These are phyloP conservation scores for Chimonanthus praecox DNA, from an alignment of 164 flowering plant species.

Conservation along the genomic window DNA sequence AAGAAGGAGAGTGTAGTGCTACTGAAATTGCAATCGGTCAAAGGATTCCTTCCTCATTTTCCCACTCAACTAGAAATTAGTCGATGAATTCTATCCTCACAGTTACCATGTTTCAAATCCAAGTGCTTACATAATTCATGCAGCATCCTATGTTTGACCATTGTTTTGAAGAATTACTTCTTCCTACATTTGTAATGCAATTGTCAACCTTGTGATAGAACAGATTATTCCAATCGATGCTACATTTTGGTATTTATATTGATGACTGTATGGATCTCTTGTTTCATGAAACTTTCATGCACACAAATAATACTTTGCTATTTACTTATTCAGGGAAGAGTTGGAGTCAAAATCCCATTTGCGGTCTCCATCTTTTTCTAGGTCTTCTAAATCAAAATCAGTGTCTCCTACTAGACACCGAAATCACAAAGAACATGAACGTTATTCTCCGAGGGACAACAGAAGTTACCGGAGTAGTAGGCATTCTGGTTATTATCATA, in stretches of 20 bases:
- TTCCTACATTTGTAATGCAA: not conserved
- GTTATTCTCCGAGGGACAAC: slow-evolving; percentile 11
- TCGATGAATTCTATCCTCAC: not conserved
- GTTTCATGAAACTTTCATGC: not conserved
- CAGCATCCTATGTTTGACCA: not conserved
- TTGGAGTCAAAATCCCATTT: slow-evolving; percentile 10
- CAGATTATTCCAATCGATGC: not conserved
- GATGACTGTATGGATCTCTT: not conserved
- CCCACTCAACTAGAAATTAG: not conserved
- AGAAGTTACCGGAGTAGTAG: slow-evolving; percentile 6
- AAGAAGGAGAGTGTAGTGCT: no score
- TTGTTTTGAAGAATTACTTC: not conserved
- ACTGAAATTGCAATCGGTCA: no score
- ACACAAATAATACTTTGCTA: not conserved
- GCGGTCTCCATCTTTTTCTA: slow-evolving; percentile 9
- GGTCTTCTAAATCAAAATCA: slow-evolving; percentile 17
- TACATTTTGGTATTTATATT: not conserved
- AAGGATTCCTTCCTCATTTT: no score
- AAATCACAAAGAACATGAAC: slow-evolving; percentile 8
- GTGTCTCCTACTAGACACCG: slow-evolving; percentile 12
- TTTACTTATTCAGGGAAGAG: slow-evolving; percentile 14
- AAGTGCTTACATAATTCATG: not conserved
- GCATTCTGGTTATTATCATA: not conserved
- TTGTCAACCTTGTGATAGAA: not conserved
- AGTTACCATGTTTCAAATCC: not conserved